phyloP scores from a whole-genome alignment of 2,329 filamentous ascomycete genomes.

The Sarocladium brachiariae region DNA sequence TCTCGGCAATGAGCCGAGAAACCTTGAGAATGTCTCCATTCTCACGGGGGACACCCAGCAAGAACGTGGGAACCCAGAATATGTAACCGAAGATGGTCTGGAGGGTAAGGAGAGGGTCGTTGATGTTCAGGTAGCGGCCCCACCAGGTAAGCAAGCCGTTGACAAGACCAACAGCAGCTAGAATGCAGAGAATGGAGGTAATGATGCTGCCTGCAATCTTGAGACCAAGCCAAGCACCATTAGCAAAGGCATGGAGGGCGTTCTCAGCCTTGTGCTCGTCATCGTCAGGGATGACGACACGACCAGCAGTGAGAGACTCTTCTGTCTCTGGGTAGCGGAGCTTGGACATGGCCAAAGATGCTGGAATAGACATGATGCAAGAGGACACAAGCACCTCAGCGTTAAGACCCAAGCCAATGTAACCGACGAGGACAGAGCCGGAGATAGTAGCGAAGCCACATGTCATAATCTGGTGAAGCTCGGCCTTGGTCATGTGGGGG shows the following conservation, averaged over 20 bases:
- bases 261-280: slow-evolving; percentile 72
- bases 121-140: slow-evolving; percentile 71
- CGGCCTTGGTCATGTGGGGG: slow-evolving; percentile 74
- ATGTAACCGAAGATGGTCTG: slow-evolving; percentile 71
- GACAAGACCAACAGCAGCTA: slow-evolving; percentile 66
- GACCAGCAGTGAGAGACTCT: slow-evolving; percentile 75
- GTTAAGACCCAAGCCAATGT: slow-evolving; percentile 78
- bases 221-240: slow-evolving; percentile 77
- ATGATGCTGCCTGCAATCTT: slow-evolving; percentile 83
- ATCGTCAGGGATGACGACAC: slow-evolving; percentile 74
- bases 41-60: slow-evolving; percentile 67
- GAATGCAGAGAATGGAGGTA: slow-evolving; percentile 73
- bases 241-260: slow-evolving; percentile 75
- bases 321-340: slow-evolving; percentile 84
- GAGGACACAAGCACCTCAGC: slow-evolving; percentile 80
- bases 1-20: slow-evolving; percentile 71
- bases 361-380: slow-evolving; percentile 93
- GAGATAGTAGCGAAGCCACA: slow-evolving; percentile 91
- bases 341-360: slow-evolving; percentile 83
- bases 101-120: slow-evolving; percentile 59
- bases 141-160: slow-evolving; percentile 79
- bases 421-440: slow-evolving; percentile 78
- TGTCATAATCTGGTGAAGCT: slow-evolving; percentile 88
- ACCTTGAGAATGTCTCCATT: slow-evolving; percentile 62
- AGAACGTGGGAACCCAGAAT: slow-evolving; percentile 70